Percentiles rank a stretch among this genome's conserved stretches.
Evolutionary conservation across 164 flowering plant genomes (phyloP).

Genomic region (Pachysandra terminalis): DNA sequence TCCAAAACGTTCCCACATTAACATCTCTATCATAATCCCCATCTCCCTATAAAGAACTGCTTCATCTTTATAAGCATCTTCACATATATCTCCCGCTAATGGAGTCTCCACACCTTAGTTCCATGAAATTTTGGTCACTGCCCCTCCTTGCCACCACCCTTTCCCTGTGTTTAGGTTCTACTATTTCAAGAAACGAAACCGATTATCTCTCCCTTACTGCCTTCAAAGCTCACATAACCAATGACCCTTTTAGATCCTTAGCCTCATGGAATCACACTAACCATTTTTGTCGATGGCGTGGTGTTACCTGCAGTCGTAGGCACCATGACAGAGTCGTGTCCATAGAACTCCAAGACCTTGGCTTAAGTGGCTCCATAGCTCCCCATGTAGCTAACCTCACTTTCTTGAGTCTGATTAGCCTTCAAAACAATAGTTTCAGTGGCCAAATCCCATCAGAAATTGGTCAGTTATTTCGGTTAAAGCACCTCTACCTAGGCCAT

Average conservation of each 20-base stretch:
- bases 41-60: too few relatives aligned
- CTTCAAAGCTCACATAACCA: neutral
- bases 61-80: too few relatives aligned
- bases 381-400: conserved; percentile 23
- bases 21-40: too few relatives aligned
- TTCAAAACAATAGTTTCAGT: conserved; percentile 18
- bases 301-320: conserved; percentile 2
- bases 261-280: too few relatives aligned
- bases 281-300: too few relatives aligned
- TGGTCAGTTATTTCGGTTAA: conserved; percentile 9
- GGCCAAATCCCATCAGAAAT: conserved; percentile 21
- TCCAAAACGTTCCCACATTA: too few relatives aligned
- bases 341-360: conserved; percentile 2
- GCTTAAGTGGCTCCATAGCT: conserved; percentile 14
- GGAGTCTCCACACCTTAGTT: too few relatives aligned
- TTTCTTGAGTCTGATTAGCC: conserved; percentile 8
- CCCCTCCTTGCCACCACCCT: too few relatives aligned
- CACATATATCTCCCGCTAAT: too few relatives aligned
- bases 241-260: too few relatives aligned
- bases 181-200: neutral
- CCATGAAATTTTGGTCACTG: too few relatives aligned
- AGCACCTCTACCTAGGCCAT: neutral
- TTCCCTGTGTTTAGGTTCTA: too few relatives aligned
- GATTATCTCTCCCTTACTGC: neutral
- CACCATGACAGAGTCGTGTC: conserved; percentile 14